A percentile compares a stretch with the other conserved stretches of the same genome.
Conservation (phyloP, 129 eudicot species). For the Tagetes erecta region DNA sequence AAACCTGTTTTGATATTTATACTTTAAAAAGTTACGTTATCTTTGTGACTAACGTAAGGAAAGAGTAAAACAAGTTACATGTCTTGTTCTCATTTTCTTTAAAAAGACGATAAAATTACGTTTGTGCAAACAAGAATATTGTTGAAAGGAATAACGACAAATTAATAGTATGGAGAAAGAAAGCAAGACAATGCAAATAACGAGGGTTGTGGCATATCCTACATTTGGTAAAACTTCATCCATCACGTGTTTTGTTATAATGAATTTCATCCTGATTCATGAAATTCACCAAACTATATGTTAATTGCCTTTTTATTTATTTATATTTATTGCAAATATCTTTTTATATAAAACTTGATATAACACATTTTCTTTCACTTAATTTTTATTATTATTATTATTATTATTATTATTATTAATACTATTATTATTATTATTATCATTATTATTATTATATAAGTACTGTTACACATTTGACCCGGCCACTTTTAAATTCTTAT, state of each 20-base stretch:
- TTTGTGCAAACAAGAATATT: slow-evolving; percentile 8
- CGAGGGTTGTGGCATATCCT: slow-evolving; percentile 7
- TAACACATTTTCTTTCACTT: too few relatives aligned
- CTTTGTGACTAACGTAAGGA: slow-evolving; percentile 10
- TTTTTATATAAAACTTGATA: too few relatives aligned
- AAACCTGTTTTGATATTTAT: not conserved
- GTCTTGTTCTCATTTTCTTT: slow-evolving; percentile 10
- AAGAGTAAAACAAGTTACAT: slow-evolving; percentile 1
- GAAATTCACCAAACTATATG: not conserved
- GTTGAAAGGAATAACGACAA: slow-evolving; percentile 13
- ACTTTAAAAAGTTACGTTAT: not conserved
- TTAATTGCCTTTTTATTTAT: not conserved
- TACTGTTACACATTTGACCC: too few relatives aligned
- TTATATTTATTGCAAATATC: not conserved
- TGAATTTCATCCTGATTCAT: not conserved
- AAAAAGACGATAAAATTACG: slow-evolving; percentile 5
- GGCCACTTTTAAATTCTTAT: too few relatives aligned
- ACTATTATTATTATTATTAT: too few relatives aligned
- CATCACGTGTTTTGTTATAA: slow-evolving; percentile 5
- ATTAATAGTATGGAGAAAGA: not conserved
- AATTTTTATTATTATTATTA: too few relatives aligned
- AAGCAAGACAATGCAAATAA: slow-evolving; percentile 1
- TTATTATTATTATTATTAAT: too few relatives aligned
- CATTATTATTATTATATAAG: too few relatives aligned
- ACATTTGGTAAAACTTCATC: not conserved